Base-by-base conservation (phyloP, 2,329 filamentous ascomycete species). In the Podosphaera aphanis region DNA sequence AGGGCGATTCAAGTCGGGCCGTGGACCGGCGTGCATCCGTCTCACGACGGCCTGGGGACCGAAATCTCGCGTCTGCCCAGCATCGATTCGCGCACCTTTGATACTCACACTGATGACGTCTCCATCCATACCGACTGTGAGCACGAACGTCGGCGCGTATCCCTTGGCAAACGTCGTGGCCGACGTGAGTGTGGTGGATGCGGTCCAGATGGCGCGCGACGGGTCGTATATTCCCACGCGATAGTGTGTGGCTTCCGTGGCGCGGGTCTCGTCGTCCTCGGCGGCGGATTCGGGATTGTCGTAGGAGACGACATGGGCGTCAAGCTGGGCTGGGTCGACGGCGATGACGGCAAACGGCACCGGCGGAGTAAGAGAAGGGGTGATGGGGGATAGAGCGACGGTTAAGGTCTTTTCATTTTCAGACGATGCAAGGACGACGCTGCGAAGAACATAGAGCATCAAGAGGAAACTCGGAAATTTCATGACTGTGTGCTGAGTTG, bases 1-100 rank as follows among this genome's bases (percentile, higher is more conserved):
- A 2, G 76, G 75, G 61, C 70, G 72, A 54, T 78, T 79, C 54
- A 80, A 61, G 52, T 67, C 66, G 2, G 74, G 73, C 56, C 69
- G 65, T 57, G 66, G 67, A 1, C 73, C 76, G 47, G 59, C 61
- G 40, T 55, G 59, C 37, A 66, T 63, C 20, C 64, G 60, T 39
- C 69, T 55, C 42, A 79, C 61, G 45, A 66, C 58, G 6, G 69
- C 71, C 62, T 73, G 66, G 39, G 75, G 73, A 0, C 73, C 73
- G 61, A 78, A 78, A 56, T 78, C 73, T 51, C 74, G 65, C 53
- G 74, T 79, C 52, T 71, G 66, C 2, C 74, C 74, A 10, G 74
- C 74, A 56, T 79, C 74, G 47, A 79, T 71, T 52, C 58, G 58
- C 18, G 73, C 67, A n/a, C 73, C 72, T 57, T 68, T 69, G 41